phyloP scores from a whole-genome alignment of 2,329 filamentous ascomycete genomes.

The Alternaria sp. region DNA sequence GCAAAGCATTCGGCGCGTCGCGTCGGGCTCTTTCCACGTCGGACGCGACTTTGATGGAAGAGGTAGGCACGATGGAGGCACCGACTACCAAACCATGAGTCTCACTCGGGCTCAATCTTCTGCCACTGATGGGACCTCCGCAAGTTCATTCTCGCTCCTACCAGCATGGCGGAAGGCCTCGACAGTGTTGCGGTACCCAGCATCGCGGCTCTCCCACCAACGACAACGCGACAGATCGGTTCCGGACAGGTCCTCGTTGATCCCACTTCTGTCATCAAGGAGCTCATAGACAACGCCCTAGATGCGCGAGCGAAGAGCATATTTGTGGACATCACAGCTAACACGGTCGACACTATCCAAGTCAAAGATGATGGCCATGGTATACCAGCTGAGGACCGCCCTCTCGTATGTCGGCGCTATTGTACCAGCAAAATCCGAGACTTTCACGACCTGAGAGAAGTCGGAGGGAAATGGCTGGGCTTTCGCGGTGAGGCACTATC shows the following conservation, averaged over 20 bases:
- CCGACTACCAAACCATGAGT: conserved; percentile 1
- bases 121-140: neutral
- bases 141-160: neutral
- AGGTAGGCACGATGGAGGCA: conserved; percentile 29
- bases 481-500: conserved; percentile 79
- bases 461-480: conserved; percentile 69
- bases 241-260: conserved; percentile 67
- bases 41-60: neutral
- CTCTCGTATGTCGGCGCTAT: conserved; percentile 67
- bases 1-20: neutral
- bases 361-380: conserved; percentile 72
- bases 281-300: conserved; percentile 78
- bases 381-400: conserved; percentile 67
- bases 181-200: conserved; percentile 11
- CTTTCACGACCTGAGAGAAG: conserved; percentile 65
- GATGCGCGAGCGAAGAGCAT: conserved; percentile 73
- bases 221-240: conserved; percentile 62
- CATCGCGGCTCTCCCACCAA: conserved; percentile 52
- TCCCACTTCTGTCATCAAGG: conserved; percentile 71
- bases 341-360: conserved; percentile 72
- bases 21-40: conserved; percentile 20
- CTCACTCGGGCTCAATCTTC: neutral
- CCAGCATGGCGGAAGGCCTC: conserved; percentile 19
- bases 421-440: conserved; percentile 75
- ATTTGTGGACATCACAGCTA: conserved; percentile 67